These are phyloP conservation scores for Aspergillus sp. DNA, from an alignment of 2,329 filamentous ascomycete genomes.

Conservation along the genomic window DNA sequence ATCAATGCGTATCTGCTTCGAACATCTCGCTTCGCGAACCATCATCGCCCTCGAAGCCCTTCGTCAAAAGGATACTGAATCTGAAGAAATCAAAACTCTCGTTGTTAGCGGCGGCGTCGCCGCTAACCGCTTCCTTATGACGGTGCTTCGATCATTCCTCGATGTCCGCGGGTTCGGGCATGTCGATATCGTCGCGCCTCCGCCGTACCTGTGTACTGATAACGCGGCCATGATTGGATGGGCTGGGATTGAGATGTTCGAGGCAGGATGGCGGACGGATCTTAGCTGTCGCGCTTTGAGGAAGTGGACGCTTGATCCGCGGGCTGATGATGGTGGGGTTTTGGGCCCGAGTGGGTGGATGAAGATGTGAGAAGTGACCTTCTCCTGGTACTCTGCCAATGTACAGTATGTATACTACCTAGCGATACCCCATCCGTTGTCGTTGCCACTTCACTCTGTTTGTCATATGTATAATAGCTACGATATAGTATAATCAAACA, in stretches of 20 bases:
- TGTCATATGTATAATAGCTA: neutral
- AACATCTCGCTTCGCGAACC: conserved; percentile 75
- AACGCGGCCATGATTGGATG: conserved; percentile 98
- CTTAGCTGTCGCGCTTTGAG: conserved; percentile 56
- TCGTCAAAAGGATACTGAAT: conserved; percentile 7
- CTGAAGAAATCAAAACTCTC: conserved; percentile 51
- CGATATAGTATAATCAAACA: too few relatives aligned
- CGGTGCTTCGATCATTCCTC: conserved; percentile 59
- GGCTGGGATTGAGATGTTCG: conserved; percentile 88
- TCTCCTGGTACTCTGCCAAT: conserved; percentile 1
- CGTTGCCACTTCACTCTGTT: conserved; percentile 1
- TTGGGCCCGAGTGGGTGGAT: conserved; percentile 56
- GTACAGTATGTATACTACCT: conserved; percentile 8
- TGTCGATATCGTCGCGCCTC: conserved; percentile 68
- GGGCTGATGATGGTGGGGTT: conserved; percentile 60
- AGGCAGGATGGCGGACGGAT: conserved; percentile 65
- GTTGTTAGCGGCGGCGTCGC: conserved; percentile 90
- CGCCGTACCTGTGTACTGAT: conserved; percentile 75
- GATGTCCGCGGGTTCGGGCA: conserved; percentile 61
- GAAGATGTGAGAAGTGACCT: conserved; percentile 13
- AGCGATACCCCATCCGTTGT: conserved; percentile 12
- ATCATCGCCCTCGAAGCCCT: conserved; percentile 59
- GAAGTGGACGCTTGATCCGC: conserved; percentile 70
- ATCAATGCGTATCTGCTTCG: conserved; percentile 76
- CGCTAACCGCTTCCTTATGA: conserved; percentile 72